Percentiles rank a stretch among this genome's conserved stretches.
Evolutionary conservation across 169 alveolate genomes (phyloP).

Genomic region (Plasmodium vivax): DNA sequence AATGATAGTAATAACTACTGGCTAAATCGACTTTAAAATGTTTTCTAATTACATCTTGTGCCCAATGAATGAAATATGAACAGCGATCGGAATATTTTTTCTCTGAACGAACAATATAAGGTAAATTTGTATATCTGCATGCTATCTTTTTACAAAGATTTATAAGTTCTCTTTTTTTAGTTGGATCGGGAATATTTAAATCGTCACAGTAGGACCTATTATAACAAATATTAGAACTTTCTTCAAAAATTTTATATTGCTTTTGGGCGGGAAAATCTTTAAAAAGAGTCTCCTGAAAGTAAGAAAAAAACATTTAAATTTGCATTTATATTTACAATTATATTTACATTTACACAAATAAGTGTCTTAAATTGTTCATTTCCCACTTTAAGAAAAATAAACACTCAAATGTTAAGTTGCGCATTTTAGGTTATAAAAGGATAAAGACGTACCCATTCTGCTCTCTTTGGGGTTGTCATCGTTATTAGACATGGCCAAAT

Average conservation of each 20-base stretch:
- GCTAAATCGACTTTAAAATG: neutral
- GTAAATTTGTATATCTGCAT: neutral
- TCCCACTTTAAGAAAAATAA: neutral
- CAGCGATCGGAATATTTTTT: neutral
- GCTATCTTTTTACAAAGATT: neutral
- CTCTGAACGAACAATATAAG: neutral
- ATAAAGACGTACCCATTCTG: neutral
- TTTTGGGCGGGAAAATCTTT: neutral
- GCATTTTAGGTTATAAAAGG: neutral
- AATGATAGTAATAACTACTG: neutral
- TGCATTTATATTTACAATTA: too few species aligned
- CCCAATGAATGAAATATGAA: neutral
- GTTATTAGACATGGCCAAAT: neutral
- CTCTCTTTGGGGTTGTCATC: neutral
- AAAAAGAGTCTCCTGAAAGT: neutral
- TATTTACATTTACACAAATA: too few species aligned
- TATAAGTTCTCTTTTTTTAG: neutral
- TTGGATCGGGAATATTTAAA: neutral
- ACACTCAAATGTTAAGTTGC: neutral
- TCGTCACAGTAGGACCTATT: neutral
- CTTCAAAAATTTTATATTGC: neutral
- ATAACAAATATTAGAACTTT: neutral
- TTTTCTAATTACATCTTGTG: neutral
- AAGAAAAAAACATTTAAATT: neutral
- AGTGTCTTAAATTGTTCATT: neutral